Evolutionary conservation across 2,329 filamentous ascomycete species (phyloP), one percentile per base, ranked within the genome.

Genomic region (Periconia sp.): DNA sequence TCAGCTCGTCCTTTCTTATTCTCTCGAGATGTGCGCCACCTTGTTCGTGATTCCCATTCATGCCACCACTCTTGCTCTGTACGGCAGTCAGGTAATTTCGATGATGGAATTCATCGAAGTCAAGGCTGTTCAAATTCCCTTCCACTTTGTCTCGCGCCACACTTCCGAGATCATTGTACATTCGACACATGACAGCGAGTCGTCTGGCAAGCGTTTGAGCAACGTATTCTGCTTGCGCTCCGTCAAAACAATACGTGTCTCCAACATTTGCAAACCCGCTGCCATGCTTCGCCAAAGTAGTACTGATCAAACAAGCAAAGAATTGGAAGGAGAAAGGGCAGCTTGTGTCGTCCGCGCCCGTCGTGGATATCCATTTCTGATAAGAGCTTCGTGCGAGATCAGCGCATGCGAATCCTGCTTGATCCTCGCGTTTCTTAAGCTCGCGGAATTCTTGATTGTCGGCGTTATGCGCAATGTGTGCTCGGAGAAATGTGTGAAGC

Each of bases 111-210:
- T 47, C 50, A 5, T 46, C 37, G 20, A 59, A 57, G 43, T 61
- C 30, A 18, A 59, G 11, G 47, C 56, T 58, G 44, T 59, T 61
- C 9, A 59, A 27, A 18, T 60, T 58, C 1, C 31, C 19, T 49
- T 76, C 74, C 1, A 58, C 60, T 2, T 40, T 20, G 47, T 70
- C 68, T 2, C 66, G 60, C 6, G 40, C 43, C 1, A 59, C 23
- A 17, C 58, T 65, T 1, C 64, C 68, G 20, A 59, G 63, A 47
- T 70, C 66, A 45, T 69, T 70, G 46, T 67, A 66, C 60, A 52
- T 43, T 6, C 66, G 58, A 50, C 64, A 65, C 57, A 66, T 59
- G 10, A 44, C 55, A 1, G 64, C 59, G 11, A 69, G 53, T 52
- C 63, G 23, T 27, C 23, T 27, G 23, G 23, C 23, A 27, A 27